These are phyloP conservation scores for Fusarium cicatricum DNA, from an alignment of 2,329 filamentous ascomycete genomes.

Conservation along the genomic window DNA sequence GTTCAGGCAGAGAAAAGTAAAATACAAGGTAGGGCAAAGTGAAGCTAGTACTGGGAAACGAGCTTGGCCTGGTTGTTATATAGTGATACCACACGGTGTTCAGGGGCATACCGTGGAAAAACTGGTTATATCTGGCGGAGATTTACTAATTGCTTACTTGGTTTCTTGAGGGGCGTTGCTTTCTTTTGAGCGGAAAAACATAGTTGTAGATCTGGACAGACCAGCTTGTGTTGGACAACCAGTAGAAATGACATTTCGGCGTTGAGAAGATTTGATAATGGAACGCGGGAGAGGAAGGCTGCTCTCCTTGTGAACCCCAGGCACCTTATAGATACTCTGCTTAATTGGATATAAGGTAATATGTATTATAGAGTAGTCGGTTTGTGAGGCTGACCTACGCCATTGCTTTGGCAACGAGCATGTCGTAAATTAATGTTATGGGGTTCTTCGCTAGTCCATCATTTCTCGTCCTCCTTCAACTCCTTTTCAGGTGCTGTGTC, in stretches of 20 bases:
- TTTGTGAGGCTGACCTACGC: slow-evolving; percentile 3
- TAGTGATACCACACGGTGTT: not conserved
- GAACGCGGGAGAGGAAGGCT: slow-evolving; percentile 1
- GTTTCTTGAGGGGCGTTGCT: too few species aligned
- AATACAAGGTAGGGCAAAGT: not conserved
- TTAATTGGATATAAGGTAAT: not conserved
- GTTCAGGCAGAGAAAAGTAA: not conserved
- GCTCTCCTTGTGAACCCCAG: not conserved
- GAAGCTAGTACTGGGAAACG: not conserved
- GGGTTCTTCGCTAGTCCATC: slow-evolving; percentile 10
- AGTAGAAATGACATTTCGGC: not conserved
- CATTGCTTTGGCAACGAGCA: slow-evolving; percentile 5
- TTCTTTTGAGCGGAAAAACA: not conserved
- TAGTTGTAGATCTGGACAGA: not conserved
- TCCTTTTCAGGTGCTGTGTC: slow-evolving; percentile 12
- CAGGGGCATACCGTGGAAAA: not conserved
- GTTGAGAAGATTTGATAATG: not conserved
- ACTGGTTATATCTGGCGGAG: not conserved
- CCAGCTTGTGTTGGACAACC: not conserved
- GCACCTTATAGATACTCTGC: not conserved
- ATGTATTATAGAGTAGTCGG: slow-evolving; percentile 17
- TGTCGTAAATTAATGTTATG: slow-evolving; percentile 11
- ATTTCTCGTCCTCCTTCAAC: slow-evolving; percentile 18
- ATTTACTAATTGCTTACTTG: too few species aligned
- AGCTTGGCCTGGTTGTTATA: too few species aligned